phyloP scores from a whole-genome alignment of 164 flowering plant species.

The Houttuynia cordata region DNA sequence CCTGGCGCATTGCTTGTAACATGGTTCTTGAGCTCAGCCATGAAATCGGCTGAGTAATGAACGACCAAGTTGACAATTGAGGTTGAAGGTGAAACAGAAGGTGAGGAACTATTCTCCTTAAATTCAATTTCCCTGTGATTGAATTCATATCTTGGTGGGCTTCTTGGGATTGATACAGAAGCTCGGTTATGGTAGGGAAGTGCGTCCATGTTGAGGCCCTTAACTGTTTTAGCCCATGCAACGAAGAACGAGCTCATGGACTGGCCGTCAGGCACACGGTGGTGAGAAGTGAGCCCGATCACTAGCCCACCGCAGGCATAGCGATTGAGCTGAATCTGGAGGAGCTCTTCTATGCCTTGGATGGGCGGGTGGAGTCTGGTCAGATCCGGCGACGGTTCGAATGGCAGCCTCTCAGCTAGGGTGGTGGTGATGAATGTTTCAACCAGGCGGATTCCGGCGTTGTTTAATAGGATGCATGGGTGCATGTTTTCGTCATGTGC shows the following conservation, averaged over 20 bases:
- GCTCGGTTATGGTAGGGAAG: conserved; percentile 4
- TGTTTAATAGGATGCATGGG: conserved; percentile 4
- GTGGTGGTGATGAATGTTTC: background rate
- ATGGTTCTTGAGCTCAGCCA: conserved; percentile 1
- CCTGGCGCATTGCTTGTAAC: background rate
- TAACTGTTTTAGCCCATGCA: conserved; percentile 4
- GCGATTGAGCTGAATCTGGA: conserved; percentile 9
- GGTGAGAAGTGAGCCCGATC: conserved; percentile 4
- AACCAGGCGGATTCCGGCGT: conserved; percentile 6
- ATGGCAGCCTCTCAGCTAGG: conserved; percentile 2
- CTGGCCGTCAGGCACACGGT: conserved; percentile 9
- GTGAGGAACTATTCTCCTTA: background rate
- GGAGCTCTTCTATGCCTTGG: conserved; percentile 5
- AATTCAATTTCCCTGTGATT: conserved; percentile 1
- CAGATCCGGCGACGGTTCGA: conserved; percentile 2
- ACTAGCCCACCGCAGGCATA: conserved; percentile 10
- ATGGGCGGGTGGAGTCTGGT: conserved; percentile 6
- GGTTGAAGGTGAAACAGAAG: background rate
- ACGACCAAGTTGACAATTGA: conserved; percentile 1
- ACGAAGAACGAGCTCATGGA: conserved; percentile 7
- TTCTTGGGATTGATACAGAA: conserved; percentile 2
- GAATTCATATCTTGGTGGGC: conserved; percentile 3
- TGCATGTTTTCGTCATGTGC: background rate
- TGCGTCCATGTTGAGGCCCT: background rate
- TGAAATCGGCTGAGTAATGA: conserved; percentile 14